phyloP scores from a whole-genome alignment of 2,329 filamentous ascomycete genomes.

The Botrytis sinoallii region DNA sequence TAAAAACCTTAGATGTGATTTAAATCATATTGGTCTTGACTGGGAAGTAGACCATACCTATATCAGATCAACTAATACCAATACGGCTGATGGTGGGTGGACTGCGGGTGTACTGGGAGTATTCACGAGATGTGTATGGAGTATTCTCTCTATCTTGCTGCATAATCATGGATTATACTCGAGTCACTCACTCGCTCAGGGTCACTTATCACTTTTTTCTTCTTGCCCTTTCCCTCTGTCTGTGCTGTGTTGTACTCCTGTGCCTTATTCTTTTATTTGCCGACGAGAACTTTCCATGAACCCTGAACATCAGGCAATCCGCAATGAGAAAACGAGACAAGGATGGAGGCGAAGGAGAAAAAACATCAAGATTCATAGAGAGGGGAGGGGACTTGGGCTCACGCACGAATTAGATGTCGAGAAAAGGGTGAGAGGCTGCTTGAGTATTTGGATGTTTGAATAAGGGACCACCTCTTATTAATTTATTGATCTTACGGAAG shows the following conservation, averaged over 20 bases:
- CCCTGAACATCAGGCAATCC: background rate
- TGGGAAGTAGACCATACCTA: background rate
- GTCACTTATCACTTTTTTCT: background rate
- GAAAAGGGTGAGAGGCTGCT: background rate
- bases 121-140: background rate
- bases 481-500: conserved; percentile 6
- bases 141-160: background rate
- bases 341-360: background rate
- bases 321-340: background rate
- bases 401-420: background rate
- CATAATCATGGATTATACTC: background rate
- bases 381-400: background rate
- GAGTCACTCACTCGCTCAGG: background rate
- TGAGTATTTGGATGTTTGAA: background rate
- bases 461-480: background rate
- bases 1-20: background rate
- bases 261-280: background rate
- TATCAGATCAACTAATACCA: background rate
- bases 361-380: background rate
- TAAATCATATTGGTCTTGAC: background rate
- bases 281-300: background rate
- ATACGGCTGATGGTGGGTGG: background rate
- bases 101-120: background rate
- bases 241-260: background rate
- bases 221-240: background rate